Evolutionary conservation across 352 stramenopile species (phyloP).

Genomic region (Globisporangium parvum): DNA sequence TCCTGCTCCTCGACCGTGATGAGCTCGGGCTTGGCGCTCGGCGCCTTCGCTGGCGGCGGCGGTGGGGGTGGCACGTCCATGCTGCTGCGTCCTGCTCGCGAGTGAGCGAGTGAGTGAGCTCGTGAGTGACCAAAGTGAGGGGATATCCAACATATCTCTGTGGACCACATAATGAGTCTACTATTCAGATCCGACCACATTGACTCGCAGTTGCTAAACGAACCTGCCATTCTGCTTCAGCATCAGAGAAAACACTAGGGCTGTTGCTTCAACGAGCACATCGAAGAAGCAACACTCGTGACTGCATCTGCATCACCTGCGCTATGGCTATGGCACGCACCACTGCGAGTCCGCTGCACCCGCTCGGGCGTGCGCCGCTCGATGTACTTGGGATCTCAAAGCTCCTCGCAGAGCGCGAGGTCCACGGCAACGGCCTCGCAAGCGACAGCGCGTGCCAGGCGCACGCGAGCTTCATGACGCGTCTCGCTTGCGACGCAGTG

Average conservation of each 20-base stretch:
- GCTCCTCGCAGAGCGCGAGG: constrained; percentile 53
- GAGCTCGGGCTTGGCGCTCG: constrained; percentile 23
- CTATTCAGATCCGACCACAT: too few relatives aligned
- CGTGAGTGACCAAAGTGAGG: too few relatives aligned
- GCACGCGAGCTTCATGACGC: constrained; percentile 53
- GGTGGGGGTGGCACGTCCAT: constrained; percentile 1
- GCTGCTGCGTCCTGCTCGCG: too few relatives aligned
- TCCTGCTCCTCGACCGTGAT: constrained; percentile 55
- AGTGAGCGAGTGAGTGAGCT: too few relatives aligned
- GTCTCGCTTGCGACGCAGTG: constrained; percentile 45
- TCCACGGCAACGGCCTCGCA: constrained; percentile 35
- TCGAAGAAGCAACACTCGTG: too few relatives aligned
- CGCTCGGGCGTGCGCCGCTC: background rate
- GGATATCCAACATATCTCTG: too few relatives aligned
- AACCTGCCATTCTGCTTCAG: too few relatives aligned
- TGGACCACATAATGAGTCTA: too few relatives aligned
- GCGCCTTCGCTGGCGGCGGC: background rate
- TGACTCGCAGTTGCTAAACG: too few relatives aligned
- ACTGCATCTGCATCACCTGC: too few relatives aligned
- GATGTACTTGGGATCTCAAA: constrained; percentile 17
- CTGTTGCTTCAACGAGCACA: too few relatives aligned
- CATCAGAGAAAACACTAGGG: too few relatives aligned
- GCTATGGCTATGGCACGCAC: constrained; percentile 2
- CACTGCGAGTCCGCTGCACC: background rate
- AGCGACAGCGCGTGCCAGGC: constrained; percentile 43